Evolutionary conservation across 805 yeast genomes (phyloP), one percentile per base, ranked within the genome.

Genomic region (Ogataea minuta): DNA sequence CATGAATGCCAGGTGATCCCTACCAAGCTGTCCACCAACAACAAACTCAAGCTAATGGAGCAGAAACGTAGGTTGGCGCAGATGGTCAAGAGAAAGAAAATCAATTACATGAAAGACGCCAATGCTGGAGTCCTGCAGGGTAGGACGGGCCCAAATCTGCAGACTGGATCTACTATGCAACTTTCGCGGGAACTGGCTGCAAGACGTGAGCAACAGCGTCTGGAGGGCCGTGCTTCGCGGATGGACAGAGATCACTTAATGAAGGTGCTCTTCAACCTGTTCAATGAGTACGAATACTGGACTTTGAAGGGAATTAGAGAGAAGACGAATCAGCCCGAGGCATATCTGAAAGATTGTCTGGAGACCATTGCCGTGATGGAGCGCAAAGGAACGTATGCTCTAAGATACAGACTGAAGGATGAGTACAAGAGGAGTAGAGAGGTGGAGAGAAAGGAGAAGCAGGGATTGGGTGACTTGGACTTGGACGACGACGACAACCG

Each of bases 211-310:
- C 76, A 71, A 49, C 64, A 69, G 19, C 67, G 67, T 49, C 67
- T 70, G 49, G 95, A 86, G 50, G 95, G 93, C 36, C 82, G 95
- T 57, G 95, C 97, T 23, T 87, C 85, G 49, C 78, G 99, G 60
- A 86, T 93, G 83, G 96, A 95, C 26, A 81, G 86, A 67, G 87
- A 85, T 60, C 97, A 89, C 48, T 74, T 93, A 42, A 75, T 91
- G 72, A 96, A 90, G 63, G 67, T 86, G 50, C 67, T 93, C 51
- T 93, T 93, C 77, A 76, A 84, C 52, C 70, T 91, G 54, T 93
- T 93, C 63, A 96, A 89, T 62, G 95, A 90, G 60, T 88, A 84
- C 61, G 97, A 91, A 59, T 93, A 90, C 63, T 93, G 99, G 99
- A 81, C 93, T 9, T 73, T 93, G 72, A 89, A 89, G 64, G 96